Evolutionary conservation across 2,329 filamentous ascomycete species (phyloP), one percentile per base, ranked within the genome.

Genomic region (Phoma sp.): DNA sequence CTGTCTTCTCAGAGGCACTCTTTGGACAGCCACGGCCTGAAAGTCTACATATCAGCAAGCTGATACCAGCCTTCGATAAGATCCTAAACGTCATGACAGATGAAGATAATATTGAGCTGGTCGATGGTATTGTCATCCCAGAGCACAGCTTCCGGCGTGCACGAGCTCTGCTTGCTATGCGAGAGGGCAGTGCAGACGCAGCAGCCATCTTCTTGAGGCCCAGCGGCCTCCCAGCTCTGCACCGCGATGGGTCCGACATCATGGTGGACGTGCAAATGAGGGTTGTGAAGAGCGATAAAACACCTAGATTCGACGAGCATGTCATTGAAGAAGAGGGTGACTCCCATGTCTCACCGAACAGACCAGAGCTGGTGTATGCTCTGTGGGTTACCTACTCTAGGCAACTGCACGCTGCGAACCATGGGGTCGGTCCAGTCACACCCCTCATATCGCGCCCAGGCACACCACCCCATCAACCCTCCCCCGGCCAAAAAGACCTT

Each of bases 331-430:
- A 92, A 71, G 78, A 81, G 39, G 70, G 77, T 56, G 71, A 21
- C 68, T 72, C 42, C 67, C 73, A 62, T n/a, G 68, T 79, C 7
- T 81, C 84, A n/a, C 74, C 82, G 10, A 75, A 80, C 78, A 14
- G 51, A 25, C 59, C 66, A 18, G 92, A 97, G 72, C 84, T 96
- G 58, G 92, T 98, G 0, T 98, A 93, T 77, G 95, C 95, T 10
- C 78, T 99, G 25, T 99, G 95, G 95, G 89, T 99, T 62, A 98
- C 93, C 1, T 99, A 98, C 73, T 98, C 93, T 15, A 85, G 93
- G 58, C 92, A 97, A 68, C 82, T 98, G 11, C 95, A 99, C 73
- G 89, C 91, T 14, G 83, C 87, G 30, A 86, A 86, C 56, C 80
- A 83, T 46, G 79, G 82, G 46, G 74, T 87, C 39, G 83, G 84